Percentiles rank a stretch among this genome's conserved stretches.
These are phyloP conservation scores for Russula olivacea DNA, from an alignment of 768 basidiomycete genomes.

Conservation along the genomic window DNA sequence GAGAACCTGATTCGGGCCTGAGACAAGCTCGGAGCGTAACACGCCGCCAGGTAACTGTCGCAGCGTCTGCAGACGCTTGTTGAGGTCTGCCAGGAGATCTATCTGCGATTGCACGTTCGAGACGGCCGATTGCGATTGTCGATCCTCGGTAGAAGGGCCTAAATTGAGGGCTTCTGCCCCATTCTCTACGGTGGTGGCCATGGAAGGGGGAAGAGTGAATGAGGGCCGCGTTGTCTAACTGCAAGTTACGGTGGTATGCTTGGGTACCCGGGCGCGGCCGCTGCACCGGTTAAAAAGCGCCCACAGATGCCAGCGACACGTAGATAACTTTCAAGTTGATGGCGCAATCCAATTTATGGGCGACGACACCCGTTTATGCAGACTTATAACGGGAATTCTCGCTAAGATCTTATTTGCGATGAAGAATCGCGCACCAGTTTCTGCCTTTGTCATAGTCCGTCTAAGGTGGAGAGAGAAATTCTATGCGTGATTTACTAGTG, in stretches of 20 bases:
- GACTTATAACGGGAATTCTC: background rate
- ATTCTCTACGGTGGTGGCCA: slow-evolving; percentile 6
- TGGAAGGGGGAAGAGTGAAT: background rate
- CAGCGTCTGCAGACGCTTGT: slow-evolving; percentile 21
- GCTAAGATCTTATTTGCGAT: background rate
- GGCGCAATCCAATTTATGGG: too few relatives aligned
- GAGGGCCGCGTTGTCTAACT: background rate
- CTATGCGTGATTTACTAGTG: slow-evolving; percentile 22
- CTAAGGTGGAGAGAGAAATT: slow-evolving; percentile 3
- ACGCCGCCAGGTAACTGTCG: slow-evolving; percentile 19
- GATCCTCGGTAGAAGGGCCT: slow-evolving; percentile 4
- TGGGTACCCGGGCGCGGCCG: too few relatives aligned
- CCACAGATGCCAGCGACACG: background rate
- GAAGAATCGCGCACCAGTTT: background rate
- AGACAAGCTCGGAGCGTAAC: slow-evolving; percentile 14
- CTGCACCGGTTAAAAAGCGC: background rate
- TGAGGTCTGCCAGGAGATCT: slow-evolving; percentile 21
- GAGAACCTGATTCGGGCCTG: slow-evolving; percentile 10
- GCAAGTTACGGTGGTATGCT: too few relatives aligned
- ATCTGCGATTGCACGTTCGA: slow-evolving; percentile 23
- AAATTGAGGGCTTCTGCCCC: background rate
- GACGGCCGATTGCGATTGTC: slow-evolving; percentile 11
- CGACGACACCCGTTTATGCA: background rate
- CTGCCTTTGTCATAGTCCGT: background rate
- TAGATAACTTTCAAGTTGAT: too few relatives aligned